These are phyloP conservation scores for Mycena galopus DNA, from an alignment of 768 basidiomycete species.

Conservation along the genomic window DNA sequence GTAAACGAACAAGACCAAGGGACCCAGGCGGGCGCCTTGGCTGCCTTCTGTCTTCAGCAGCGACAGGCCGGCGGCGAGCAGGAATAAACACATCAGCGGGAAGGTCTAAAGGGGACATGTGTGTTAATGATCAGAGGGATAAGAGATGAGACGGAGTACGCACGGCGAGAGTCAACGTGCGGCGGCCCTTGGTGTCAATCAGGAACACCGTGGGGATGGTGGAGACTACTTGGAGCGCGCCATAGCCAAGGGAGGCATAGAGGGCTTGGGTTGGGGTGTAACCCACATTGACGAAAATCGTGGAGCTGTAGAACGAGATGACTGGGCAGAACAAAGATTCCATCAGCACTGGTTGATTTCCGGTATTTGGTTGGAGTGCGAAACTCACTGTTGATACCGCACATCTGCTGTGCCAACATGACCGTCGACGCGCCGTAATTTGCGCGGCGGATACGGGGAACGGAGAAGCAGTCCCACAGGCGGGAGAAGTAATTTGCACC, in stretches of 20 bases:
- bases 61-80: constrained; percentile 55
- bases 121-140: neutral
- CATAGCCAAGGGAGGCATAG: constrained; percentile 50
- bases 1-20: constrained; percentile 39
- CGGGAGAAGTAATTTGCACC: constrained; percentile 56
- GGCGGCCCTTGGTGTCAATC: constrained; percentile 40
- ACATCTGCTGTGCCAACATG: constrained; percentile 38
- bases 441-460: constrained; percentile 70
- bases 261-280: constrained; percentile 39
- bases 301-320: constrained; percentile 56
- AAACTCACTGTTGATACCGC: constrained; percentile 44
- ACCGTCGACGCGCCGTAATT: constrained; percentile 51
- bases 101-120: constrained; percentile 45
- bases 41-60: constrained; percentile 41
- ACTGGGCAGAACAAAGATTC: constrained; percentile 28
- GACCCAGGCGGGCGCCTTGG: neutral
- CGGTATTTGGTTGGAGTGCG: too few species aligned
- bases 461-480: constrained; percentile 65
- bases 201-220: constrained; percentile 34
- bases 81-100: constrained; percentile 57
- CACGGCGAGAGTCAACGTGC: constrained; percentile 28
- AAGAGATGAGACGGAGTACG: constrained; percentile 38
- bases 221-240: constrained; percentile 41
- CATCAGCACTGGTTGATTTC: too few species aligned
- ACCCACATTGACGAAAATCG: constrained; percentile 52